Evolutionary conservation across 2,329 filamentous ascomycete genomes (phyloP).

Genomic region (Cryphonectria naterciae): DNA sequence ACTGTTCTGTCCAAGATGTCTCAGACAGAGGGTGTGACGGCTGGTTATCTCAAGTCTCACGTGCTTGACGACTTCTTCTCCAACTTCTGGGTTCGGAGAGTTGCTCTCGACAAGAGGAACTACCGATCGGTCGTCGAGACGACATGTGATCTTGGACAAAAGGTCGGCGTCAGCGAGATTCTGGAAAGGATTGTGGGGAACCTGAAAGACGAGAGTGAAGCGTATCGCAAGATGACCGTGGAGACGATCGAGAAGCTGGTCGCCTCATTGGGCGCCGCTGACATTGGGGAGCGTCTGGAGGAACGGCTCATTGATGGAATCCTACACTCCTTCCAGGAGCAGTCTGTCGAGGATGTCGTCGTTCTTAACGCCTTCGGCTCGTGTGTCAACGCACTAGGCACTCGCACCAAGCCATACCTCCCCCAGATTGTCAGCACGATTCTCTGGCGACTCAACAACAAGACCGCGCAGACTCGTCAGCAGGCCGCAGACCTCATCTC

Average conservation of each 20-base stretch:
- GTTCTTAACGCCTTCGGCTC: slow-evolving; percentile 98
- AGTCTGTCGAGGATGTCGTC: slow-evolving; percentile 93
- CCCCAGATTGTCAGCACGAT: slow-evolving; percentile 97
- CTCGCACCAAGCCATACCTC: slow-evolving; percentile 92
- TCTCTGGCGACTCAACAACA: slow-evolving; percentile 96
- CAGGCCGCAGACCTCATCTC: slow-evolving; percentile 97
- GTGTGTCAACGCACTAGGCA: slow-evolving; percentile 92
- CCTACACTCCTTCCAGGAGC: slow-evolving; percentile 94
- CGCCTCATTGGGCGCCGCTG: slow-evolving; percentile 87
- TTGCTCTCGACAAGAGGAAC: slow-evolving; percentile 97
- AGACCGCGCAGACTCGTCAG: slow-evolving; percentile 93
- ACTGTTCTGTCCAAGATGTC: slow-evolving; percentile 98
- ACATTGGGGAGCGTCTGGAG: slow-evolving; percentile 90
- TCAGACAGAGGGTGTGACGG: slow-evolving; percentile 91
- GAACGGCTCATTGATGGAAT: slow-evolving; percentile 95
- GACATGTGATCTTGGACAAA: slow-evolving; percentile 94
- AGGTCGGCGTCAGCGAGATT: slow-evolving; percentile 96
- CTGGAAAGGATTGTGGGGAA: slow-evolving; percentile 92
- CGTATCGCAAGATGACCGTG: slow-evolving; percentile 98
- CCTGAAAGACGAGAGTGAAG: slow-evolving; percentile 96
- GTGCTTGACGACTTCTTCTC: slow-evolving; percentile 98
- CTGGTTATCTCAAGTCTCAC: slow-evolving; percentile 91
- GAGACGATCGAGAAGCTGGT: slow-evolving; percentile 98
- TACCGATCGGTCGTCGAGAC: slow-evolving; percentile 98
- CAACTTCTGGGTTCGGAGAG: slow-evolving; percentile 95